Evolutionary conservation across 2,329 filamentous ascomycete genomes (phyloP).

Genomic region (Pseudogymnoascus sp.): DNA sequence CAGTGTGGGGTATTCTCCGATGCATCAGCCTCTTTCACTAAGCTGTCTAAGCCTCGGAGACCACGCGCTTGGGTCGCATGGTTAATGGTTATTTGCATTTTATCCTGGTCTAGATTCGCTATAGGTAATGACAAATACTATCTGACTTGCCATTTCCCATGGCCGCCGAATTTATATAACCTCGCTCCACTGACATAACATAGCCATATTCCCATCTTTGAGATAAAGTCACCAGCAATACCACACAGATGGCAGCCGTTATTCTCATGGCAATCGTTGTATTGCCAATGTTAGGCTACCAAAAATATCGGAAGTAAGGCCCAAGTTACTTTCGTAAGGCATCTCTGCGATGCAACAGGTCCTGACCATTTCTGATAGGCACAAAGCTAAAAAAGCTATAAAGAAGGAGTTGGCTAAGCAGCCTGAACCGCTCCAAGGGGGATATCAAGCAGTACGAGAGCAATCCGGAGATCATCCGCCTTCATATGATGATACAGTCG

Average conservation of each 20-base stretch:
- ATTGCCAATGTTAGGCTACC: not conserved
- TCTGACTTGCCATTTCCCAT: not conserved
- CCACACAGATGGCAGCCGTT: not conserved
- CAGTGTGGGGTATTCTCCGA: not conserved
- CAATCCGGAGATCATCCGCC: not conserved
- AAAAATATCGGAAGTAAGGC: conserved; percentile 2
- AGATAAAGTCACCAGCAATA: not conserved
- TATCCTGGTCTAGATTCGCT: not conserved
- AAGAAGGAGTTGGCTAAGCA: not conserved
- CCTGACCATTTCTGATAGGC: not conserved
- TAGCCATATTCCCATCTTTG: not conserved
- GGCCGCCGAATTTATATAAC: not conserved
- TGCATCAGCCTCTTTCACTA: not conserved
- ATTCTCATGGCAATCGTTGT: conserved; percentile 1
- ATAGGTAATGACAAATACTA: not conserved
- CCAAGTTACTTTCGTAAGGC: not conserved
- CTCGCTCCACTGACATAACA: too few species aligned
- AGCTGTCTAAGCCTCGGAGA: not conserved
- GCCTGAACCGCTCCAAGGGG: not conserved
- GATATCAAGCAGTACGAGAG: not conserved
- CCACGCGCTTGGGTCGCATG: conserved; percentile 1
- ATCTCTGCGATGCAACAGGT: not conserved
- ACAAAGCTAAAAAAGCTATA: not conserved
- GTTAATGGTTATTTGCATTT: not conserved
- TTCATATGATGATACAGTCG: not conserved